phyloP scores from a whole-genome alignment of 2,329 filamentous ascomycete genomes.

The Sporothrix protearum region DNA sequence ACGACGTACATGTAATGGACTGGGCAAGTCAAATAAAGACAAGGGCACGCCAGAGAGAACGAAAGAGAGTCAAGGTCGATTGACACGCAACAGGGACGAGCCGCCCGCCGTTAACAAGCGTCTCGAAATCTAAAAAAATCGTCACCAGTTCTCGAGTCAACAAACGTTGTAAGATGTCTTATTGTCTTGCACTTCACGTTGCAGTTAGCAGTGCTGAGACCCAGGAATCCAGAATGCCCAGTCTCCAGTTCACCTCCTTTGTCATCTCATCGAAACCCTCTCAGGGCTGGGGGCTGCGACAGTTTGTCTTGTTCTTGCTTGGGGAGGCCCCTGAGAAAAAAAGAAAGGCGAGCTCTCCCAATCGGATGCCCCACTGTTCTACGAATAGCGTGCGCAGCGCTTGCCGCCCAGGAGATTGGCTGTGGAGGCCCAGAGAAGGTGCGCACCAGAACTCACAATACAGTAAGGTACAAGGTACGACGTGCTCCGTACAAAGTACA shows the following conservation, averaged over 20 bases:
- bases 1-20: no score
- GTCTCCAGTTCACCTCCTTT: constrained; percentile 1
- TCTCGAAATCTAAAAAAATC: not conserved
- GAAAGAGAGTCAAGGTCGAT: not conserved
- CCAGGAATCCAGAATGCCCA: not conserved
- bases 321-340: not conserved
- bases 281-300: not conserved
- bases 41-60: not conserved
- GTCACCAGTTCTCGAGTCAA: not conserved
- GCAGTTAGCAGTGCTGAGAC: not conserved
- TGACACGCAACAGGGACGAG: not conserved
- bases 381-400: not conserved
- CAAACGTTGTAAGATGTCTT: not conserved
- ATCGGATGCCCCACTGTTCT: not conserved
- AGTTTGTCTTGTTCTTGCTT: not conserved
- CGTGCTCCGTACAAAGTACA: no score
- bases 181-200: not conserved
- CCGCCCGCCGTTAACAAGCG: not conserved
- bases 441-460: not conserved
- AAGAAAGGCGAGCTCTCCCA: not conserved
- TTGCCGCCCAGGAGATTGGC: constrained; percentile 15
- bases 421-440: constrained; percentile 4
- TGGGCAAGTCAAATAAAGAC: not conserved
- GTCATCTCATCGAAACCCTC: constrained; percentile 1
- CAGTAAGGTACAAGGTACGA: no score